Percentiles rank a stretch among this genome's conserved stretches.
These are phyloP conservation scores for Talaromyces sp. DNA, from an alignment of 2,329 filamentous ascomycete genomes.

Conservation along the genomic window DNA sequence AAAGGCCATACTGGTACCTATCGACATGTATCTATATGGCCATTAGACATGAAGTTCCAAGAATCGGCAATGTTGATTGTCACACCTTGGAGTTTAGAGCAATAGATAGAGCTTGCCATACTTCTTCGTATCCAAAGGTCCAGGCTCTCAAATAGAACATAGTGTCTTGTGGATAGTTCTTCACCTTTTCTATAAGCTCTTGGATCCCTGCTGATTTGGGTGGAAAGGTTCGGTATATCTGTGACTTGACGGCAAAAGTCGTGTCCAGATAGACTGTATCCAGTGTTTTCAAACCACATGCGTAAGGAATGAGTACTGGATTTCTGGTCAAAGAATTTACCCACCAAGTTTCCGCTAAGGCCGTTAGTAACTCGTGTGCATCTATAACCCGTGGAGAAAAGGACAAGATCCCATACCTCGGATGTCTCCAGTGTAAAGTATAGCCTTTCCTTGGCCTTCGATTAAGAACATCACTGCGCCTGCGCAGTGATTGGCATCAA, in stretches of 20 bases:
- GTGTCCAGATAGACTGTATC: conserved; percentile 89
- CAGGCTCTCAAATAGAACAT: conserved; percentile 81
- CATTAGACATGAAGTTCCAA: conserved; percentile 9
- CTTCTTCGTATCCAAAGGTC: conserved; percentile 92
- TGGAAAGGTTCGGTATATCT: conserved; percentile 50
- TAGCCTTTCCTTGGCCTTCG: conserved; percentile 65
- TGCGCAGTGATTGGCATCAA: conserved; percentile 89
- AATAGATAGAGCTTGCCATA: conserved; percentile 76
- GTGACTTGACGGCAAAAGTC: conserved; percentile 59
- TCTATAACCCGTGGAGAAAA: not conserved
- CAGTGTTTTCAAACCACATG: conserved; percentile 59
- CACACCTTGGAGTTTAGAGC: conserved; percentile 61
- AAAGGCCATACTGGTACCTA: conserved; percentile 71
- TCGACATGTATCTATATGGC: conserved; percentile 70
- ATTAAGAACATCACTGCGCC: conserved; percentile 92
- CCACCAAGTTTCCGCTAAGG: conserved; percentile 71
- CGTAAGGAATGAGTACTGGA: conserved; percentile 71
- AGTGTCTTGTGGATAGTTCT: conserved; percentile 65
- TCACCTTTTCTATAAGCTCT: conserved; percentile 68
- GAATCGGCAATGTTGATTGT: not conserved
- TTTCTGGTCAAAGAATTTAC: conserved; percentile 68
- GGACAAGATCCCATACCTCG: conserved; percentile 46
- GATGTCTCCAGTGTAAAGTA: conserved; percentile 87
- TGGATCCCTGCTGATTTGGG: conserved; percentile 69
- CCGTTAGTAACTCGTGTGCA: not conserved